Evolutionary conservation across 2,329 filamentous ascomycete genomes (phyloP).

Genomic region (Trichoderma atroviride): DNA sequence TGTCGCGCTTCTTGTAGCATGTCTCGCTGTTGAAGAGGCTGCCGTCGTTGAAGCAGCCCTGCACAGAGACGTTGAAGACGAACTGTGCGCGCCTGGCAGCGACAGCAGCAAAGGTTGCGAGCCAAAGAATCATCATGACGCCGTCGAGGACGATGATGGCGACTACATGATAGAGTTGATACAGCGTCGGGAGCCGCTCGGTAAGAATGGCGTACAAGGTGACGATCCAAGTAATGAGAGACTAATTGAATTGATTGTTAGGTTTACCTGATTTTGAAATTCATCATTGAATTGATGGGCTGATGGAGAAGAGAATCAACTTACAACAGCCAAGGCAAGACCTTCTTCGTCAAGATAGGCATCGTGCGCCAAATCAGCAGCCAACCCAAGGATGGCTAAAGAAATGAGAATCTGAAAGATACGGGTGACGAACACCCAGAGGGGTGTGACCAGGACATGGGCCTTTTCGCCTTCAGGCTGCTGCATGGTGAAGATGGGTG

Average conservation of each 20-base stretch:
- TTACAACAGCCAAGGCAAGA: conserved; percentile 47
- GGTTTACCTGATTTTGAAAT: too few relatives aligned
- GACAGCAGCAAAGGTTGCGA: conserved; percentile 46
- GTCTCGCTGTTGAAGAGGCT: conserved; percentile 44
- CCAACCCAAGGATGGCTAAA: conserved; percentile 48
- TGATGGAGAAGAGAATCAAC: conserved; percentile 28
- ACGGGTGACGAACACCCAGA: conserved; percentile 48
- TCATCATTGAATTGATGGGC: neutral
- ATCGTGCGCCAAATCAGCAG: conserved; percentile 46
- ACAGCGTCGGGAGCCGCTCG: conserved; percentile 44
- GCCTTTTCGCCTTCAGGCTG: conserved; percentile 26
- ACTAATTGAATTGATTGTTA: conserved; percentile 34
- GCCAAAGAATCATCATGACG: conserved; percentile 52
- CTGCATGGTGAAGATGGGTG: conserved; percentile 28
- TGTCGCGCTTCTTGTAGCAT: conserved; percentile 40
- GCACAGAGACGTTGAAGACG: conserved; percentile 37
- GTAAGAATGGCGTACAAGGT: conserved; percentile 46
- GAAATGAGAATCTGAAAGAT: conserved; percentile 47
- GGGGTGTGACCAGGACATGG: conserved; percentile 46
- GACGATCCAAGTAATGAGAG: conserved; percentile 50
- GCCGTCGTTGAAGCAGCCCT: conserved; percentile 43
- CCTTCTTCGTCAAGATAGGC: conserved; percentile 45
- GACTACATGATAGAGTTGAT: conserved; percentile 46
- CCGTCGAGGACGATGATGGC: conserved; percentile 49
- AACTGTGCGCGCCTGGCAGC: conserved; percentile 46